These are phyloP conservation scores for Fusarium bactridioides DNA, from an alignment of 2,329 filamentous ascomycete species.

Conservation along the genomic window DNA sequence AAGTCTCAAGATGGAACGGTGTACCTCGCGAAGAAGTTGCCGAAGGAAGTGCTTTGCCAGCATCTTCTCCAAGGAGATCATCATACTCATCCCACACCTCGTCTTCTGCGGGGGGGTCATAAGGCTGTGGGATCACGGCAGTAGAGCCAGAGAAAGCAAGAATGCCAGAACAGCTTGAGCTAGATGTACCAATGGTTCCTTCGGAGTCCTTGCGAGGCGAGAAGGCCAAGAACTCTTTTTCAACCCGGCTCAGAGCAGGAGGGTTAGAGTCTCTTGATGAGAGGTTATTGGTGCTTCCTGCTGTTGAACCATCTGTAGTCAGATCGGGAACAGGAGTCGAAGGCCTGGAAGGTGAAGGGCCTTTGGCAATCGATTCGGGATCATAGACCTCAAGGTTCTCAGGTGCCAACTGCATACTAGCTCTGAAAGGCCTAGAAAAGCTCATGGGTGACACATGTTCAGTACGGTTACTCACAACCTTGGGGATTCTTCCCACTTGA, in stretches of 20 bases:
- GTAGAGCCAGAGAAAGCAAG: conserved; percentile 69
- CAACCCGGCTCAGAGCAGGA: conserved; percentile 40
- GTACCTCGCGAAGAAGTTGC: conserved; percentile 64
- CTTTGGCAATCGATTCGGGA: conserved; percentile 56
- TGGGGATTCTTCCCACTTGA: conserved; percentile 86
- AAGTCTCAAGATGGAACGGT: conserved; percentile 64
- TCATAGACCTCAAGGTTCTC: conserved; percentile 43
- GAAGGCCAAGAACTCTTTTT: conserved; percentile 76
- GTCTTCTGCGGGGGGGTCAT: conserved; percentile 75
- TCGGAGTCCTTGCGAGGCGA: conserved; percentile 76
- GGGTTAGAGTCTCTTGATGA: conserved; percentile 44
- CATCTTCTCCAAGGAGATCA: conserved; percentile 78
- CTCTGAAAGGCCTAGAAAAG: conserved; percentile 82
- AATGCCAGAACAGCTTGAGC: conserved; percentile 72
- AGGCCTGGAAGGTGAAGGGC: conserved; percentile 54
- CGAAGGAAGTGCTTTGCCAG: conserved; percentile 55
- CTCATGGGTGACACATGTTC: conserved; percentile 76
- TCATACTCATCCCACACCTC: conserved; percentile 96
- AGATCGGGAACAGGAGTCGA: conserved; percentile 50
- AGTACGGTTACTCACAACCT: conserved; percentile 74
- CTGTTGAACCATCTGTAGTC: conserved; percentile 47
- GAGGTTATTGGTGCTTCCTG: conserved; percentile 45
- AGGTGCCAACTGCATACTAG: conserved; percentile 54
- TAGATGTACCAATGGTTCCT: conserved; percentile 54
- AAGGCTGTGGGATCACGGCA: conserved; percentile 69